Percentiles rank a stretch among this genome's conserved stretches.
phyloP scores from a whole-genome alignment of 2,329 filamentous ascomycete genomes.

The Colletotrichum tropicicola region DNA sequence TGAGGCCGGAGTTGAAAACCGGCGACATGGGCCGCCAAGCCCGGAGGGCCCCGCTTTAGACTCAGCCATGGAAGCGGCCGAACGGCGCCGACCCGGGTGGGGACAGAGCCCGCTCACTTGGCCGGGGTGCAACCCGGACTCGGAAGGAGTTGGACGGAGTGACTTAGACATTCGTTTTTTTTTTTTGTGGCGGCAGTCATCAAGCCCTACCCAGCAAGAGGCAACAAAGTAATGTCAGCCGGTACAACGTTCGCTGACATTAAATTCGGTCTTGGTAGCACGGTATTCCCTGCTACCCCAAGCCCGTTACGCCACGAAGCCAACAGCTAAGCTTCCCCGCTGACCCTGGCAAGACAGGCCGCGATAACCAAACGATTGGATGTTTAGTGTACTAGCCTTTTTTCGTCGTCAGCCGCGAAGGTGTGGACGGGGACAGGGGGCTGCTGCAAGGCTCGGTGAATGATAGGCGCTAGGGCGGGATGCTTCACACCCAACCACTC shows the following conservation, averaged over 20 bases:
- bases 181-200: not conserved
- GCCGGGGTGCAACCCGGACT: not conserved
- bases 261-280: not conserved
- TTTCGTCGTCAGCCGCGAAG: not conserved
- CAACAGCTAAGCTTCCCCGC: not conserved
- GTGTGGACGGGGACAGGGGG: slow-evolving; percentile 11
- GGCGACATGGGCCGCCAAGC: not conserved
- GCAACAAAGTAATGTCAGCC: not conserved
- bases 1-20: not conserved
- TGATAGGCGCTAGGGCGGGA: slow-evolving; percentile 16
- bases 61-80: not conserved
- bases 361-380: not conserved
- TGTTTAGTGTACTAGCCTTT: not conserved
- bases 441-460: slow-evolving; percentile 23
- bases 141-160: not conserved
- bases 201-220: not conserved
- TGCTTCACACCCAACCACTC: slow-evolving; percentile 16
- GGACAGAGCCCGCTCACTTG: not conserved
- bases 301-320: not conserved
- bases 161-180: not conserved
- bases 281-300: slow-evolving; percentile 1
- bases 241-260: not conserved
- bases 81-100: not conserved
- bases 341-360: not conserved
- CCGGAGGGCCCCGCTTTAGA: not conserved